Percentiles rank a stretch among this genome's conserved stretches.
Evolutionary conservation across 805 yeast genomes (phyloP).

Genomic region (Spathaspora passalidarum): DNA sequence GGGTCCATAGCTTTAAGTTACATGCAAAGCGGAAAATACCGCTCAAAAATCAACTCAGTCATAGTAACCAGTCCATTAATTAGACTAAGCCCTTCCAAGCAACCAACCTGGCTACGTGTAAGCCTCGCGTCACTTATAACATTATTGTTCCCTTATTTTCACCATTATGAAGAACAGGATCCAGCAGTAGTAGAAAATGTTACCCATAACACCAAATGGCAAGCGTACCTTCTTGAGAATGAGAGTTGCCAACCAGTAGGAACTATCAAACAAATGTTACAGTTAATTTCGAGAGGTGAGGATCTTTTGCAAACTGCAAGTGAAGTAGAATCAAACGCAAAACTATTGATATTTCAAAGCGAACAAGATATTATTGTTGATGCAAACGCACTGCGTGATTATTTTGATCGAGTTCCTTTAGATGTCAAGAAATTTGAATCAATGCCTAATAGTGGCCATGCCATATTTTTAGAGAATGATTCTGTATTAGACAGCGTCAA

Average conservation of each 20-base stretch:
- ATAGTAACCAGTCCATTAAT: constrained; percentile 10
- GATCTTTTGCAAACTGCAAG: constrained; percentile 1
- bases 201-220: constrained; percentile 6
- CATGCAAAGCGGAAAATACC: constrained; percentile 8
- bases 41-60: background rate
- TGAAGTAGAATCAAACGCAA: background rate
- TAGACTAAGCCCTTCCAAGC: background rate
- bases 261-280: constrained; percentile 7
- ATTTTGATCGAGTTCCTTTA: constrained; percentile 2
- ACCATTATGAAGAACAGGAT: background rate
- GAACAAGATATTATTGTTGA: constrained; percentile 6
- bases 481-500: constrained; percentile 2
- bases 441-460: constrained; percentile 8
- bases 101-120: background rate
- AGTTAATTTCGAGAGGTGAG: constrained; percentile 8
- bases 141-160: background rate
- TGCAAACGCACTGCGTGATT: constrained; percentile 3
- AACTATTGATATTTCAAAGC: constrained; percentile 9
- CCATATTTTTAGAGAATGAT: constrained; percentile 11
- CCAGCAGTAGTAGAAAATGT: background rate
- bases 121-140: background rate
- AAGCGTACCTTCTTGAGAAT: constrained; percentile 5
- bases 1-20: constrained; percentile 11
- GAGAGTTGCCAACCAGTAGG: constrained; percentile 6
- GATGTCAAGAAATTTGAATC: constrained; percentile 4